Evolutionary conservation across 148 eudicot species (phyloP).

Genomic region (Suaeda aralocaspica): DNA sequence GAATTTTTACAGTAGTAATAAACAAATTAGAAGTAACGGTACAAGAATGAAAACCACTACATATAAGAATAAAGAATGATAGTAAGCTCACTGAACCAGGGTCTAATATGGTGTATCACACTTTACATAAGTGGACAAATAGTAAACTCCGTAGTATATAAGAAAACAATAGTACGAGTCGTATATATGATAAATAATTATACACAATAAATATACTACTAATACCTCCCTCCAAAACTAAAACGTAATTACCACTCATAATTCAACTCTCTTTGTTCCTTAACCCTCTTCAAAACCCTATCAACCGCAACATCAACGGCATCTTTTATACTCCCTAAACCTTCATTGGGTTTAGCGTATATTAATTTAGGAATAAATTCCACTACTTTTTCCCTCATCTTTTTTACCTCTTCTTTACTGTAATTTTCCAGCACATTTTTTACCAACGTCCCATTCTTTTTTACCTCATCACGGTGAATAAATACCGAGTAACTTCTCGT

Average conservation of each 20-base stretch:
- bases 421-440: slow-evolving; percentile 43
- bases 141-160: neutral
- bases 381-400: slow-evolving; percentile 78
- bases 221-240: neutral
- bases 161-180: neutral
- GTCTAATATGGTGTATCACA: no score
- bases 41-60: no score
- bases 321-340: slow-evolving; percentile 52
- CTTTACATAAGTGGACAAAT: no score
- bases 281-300: slow-evolving; percentile 56
- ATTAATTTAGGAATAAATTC: slow-evolving; percentile 63
- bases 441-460: slow-evolving; percentile 65
- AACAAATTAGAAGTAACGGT: no score
- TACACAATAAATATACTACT: neutral
- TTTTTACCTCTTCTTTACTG: slow-evolving; percentile 44
- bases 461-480: slow-evolving; percentile 64
- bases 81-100: no score
- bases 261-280: slow-evolving; percentile 42
- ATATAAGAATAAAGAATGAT: no score
- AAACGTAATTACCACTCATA: slow-evolving; percentile 37
- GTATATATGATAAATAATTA: neutral
- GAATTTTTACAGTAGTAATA: no score
- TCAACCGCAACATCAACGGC: slow-evolving; percentile 80
- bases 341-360: slow-evolving; percentile 53
- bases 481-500: slow-evolving; percentile 89